A percentile compares a stretch with the other conserved stretches of the same genome.
These are phyloP conservation scores for Penicillium expansum DNA, from an alignment of 2,329 filamentous ascomycete genomes.

Conservation along the genomic window DNA sequence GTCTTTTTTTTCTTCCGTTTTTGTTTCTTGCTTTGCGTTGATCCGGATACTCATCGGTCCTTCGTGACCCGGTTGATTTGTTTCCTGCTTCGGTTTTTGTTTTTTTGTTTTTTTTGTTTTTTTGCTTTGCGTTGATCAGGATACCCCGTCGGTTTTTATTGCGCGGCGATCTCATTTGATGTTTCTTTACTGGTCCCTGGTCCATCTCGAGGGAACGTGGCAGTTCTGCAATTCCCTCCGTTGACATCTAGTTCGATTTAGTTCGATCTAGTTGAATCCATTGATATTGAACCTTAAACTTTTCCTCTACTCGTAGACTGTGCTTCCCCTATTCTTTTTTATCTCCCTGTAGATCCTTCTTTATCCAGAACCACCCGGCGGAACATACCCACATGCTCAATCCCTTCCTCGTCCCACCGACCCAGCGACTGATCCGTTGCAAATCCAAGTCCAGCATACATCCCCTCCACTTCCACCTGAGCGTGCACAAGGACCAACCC, in stretches of 20 bases:
- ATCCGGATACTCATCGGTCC: background rate
- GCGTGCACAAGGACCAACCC: conserved; percentile 79
- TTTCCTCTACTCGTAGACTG: background rate
- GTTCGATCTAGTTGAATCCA: background rate
- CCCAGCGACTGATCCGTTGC: conserved; percentile 69
- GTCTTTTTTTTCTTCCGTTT: background rate
- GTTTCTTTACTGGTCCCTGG: conserved; percentile 13
- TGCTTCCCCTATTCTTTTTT: background rate
- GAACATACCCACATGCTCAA: conserved; percentile 85
- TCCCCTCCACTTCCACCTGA: conserved; percentile 61
- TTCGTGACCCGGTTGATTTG: conserved; percentile 4
- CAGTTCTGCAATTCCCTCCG: background rate
- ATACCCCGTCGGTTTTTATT: conserved; percentile 36
- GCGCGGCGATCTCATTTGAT: conserved; percentile 27
- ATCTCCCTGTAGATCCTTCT: background rate
- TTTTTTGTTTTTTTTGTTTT: conserved; percentile 7
- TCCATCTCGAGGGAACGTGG: conserved; percentile 7
- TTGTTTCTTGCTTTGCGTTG: background rate
- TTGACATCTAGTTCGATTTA: background rate
- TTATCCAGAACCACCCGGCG: conserved; percentile 36
- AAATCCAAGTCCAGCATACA: conserved; percentile 75
- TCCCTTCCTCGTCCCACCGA: conserved; percentile 78
- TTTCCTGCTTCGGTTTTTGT: background rate
- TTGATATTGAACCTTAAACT: background rate
- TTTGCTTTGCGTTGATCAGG: conserved; percentile 27